These are phyloP conservation scores for Helotiales sp. DNA, from an alignment of 2,329 filamentous ascomycete species.

Conservation along the genomic window DNA sequence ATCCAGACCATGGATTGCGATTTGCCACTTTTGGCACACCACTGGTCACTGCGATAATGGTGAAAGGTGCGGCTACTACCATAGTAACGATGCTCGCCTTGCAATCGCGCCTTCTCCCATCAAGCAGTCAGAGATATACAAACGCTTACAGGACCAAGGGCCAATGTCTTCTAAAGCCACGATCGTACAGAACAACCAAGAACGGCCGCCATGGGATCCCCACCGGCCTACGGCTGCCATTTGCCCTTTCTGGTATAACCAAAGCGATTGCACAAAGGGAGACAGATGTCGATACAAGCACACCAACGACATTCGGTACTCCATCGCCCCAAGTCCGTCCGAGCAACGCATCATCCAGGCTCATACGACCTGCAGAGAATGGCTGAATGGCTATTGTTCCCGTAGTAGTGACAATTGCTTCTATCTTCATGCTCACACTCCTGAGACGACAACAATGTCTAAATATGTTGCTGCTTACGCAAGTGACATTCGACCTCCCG, in stretches of 20 bases:
- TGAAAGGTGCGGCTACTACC: conserved; percentile 4
- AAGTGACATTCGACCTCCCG: no score
- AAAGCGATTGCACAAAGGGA: conserved; percentile 5
- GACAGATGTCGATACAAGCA: conserved; percentile 10
- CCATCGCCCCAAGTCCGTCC: conserved; percentile 6
- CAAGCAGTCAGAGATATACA: no score
- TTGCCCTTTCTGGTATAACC: conserved; percentile 13
- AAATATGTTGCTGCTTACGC: background rate
- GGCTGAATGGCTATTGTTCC: background rate
- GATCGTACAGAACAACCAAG: background rate
- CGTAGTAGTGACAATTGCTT: background rate
- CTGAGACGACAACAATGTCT: background rate
- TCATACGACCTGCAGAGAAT: conserved; percentile 4
- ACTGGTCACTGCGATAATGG: conserved; percentile 2
- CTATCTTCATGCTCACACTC: background rate
- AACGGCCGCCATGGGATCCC: background rate
- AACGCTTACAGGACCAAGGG: no score
- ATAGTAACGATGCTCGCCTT: conserved; percentile 5
- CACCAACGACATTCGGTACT: conserved; percentile 3
- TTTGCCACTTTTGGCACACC: conserved; percentile 5
- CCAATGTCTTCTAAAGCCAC: no score
- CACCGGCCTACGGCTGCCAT: background rate
- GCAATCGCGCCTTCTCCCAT: conserved; percentile 5
- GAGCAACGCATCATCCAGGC: background rate
- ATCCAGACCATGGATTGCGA: background rate